A percentile compares a stretch with the other conserved stretches of the same genome.
Conservation (phyloP, 345 rosid genomes). For the Eucalyptus pauciflora region DNA sequence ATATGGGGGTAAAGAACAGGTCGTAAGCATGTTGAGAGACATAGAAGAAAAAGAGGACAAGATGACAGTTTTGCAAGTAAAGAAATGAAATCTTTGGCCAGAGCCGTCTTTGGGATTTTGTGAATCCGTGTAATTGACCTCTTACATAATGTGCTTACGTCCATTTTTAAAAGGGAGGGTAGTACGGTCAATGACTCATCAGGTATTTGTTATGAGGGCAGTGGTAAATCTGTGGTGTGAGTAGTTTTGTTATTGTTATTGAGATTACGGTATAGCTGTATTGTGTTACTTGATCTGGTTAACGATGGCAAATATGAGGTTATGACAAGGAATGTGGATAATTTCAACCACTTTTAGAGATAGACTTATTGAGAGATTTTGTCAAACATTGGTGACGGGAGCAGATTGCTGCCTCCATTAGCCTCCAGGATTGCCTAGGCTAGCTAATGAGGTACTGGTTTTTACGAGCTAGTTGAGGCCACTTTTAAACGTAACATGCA, state of each 20-base stretch:
- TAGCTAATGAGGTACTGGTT: background rate
- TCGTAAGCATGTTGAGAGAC: background rate
- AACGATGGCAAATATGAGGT: background rate
- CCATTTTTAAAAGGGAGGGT: accelerated
- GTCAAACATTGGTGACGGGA: background rate
- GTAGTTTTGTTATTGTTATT: background rate
- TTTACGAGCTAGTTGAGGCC: background rate
- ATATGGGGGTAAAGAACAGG: background rate
- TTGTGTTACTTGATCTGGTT: background rate
- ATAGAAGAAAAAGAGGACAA: background rate
- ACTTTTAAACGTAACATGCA: background rate
- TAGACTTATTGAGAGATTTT: background rate
- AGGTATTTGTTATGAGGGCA: background rate
- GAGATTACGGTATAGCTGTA: background rate
- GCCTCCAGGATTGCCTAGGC: background rate
- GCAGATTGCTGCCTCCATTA: background rate
- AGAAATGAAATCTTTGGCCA: background rate
- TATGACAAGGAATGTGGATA: background rate
- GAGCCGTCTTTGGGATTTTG: background rate
- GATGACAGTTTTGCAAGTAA: background rate
- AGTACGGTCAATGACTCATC: background rate
- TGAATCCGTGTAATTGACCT: background rate
- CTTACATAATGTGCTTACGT: background rate
- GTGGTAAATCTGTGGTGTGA: background rate
- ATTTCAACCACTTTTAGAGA: background rate